Evolutionary conservation across 371 early-diverging fungal genomes (phyloP).

Genomic region (Blastocladiella emersonii): DNA sequence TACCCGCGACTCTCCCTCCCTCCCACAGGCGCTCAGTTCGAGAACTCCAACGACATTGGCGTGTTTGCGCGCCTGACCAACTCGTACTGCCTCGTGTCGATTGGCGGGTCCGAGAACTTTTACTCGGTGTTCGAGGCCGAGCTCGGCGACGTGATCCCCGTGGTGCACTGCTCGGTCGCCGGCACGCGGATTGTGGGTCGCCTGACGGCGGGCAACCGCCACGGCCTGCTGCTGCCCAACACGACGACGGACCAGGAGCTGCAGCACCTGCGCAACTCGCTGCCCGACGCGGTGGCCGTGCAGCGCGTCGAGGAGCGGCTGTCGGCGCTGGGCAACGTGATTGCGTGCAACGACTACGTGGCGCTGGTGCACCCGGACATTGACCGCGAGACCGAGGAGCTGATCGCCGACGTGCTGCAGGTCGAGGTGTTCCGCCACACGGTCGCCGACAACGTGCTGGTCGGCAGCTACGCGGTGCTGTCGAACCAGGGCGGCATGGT

Average conservation of each 20-base stretch:
- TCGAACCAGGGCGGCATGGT: conserved; percentile 98
- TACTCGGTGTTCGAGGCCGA: conserved; percentile 95
- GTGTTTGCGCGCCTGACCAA: conserved; percentile 98
- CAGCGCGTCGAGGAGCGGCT: conserved; percentile 97
- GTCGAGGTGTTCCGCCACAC: conserved; percentile 99
- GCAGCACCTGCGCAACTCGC: conserved; percentile 93
- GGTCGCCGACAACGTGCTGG: conserved; percentile 96
- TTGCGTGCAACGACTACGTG: conserved; percentile 99
- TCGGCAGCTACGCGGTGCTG: conserved; percentile 94
- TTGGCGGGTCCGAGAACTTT: conserved; percentile 97
- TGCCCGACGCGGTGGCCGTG: conserved; percentile 91
- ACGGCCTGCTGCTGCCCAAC: conserved; percentile 94
- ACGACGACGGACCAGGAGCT: conserved; percentile 99
- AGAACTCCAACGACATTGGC: conserved; percentile 98
- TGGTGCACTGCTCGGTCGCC: conserved; percentile 96
- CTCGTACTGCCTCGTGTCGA: conserved; percentile 95
- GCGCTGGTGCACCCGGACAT: conserved; percentile 99
- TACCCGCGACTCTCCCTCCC: background rate
- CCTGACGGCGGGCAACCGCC: conserved; percentile 81
- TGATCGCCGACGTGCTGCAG: conserved; percentile 93
- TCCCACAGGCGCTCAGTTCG: conserved; percentile 95
- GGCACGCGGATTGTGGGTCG: conserved; percentile 97
- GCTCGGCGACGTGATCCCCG: conserved; percentile 92
- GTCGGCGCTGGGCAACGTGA: conserved; percentile 98
- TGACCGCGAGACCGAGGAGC: conserved; percentile 96